phyloP scores from a whole-genome alignment of 2,329 filamentous ascomycete genomes.

The Zymoseptoria crescenta region DNA sequence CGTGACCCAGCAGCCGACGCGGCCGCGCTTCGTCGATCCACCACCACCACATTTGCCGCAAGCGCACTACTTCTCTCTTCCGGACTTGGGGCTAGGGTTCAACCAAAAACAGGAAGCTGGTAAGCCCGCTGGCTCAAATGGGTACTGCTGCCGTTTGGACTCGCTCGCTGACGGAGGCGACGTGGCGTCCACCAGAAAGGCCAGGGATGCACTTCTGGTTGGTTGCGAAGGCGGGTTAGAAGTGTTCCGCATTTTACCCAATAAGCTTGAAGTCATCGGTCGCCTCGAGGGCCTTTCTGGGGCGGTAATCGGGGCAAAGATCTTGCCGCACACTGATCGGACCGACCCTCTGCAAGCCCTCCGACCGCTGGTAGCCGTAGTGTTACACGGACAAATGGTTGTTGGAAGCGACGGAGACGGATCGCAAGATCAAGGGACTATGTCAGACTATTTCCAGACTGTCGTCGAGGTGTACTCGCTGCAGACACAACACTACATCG shows the following conservation, averaged over 20 bases:
- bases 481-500: conserved; percentile 61
- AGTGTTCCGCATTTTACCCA: conserved; percentile 64
- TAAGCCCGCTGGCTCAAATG: conserved; percentile 38
- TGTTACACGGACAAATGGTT: conserved; percentile 68
- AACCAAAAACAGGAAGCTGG: conserved; percentile 29
- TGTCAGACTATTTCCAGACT: conserved; percentile 63
- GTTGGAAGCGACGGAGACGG: conserved; percentile 37
- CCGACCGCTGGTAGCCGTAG: conserved; percentile 69
- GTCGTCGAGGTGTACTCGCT: conserved; percentile 85
- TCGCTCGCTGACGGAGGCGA: conserved; percentile 47
- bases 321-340: conserved; percentile 60
- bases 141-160: conserved; percentile 78
- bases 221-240: conserved; percentile 76
- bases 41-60: conserved; percentile 30
- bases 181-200: conserved; percentile 34
- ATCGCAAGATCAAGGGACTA: conserved; percentile 25
- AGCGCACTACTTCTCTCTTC: conserved; percentile 28
- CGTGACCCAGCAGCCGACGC: conserved; percentile 9
- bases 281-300: conserved; percentile 71
- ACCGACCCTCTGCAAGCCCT: conserved; percentile 45
- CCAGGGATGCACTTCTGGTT: conserved; percentile 62
- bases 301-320: conserved; percentile 71
- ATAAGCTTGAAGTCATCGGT: conserved; percentile 61
- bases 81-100: conserved; percentile 24
- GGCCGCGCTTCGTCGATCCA: conserved; percentile 22